Evolutionary conservation across 495 filamentous ascomycete genomes (phyloP).

Genomic region (Tuber aestivum): DNA sequence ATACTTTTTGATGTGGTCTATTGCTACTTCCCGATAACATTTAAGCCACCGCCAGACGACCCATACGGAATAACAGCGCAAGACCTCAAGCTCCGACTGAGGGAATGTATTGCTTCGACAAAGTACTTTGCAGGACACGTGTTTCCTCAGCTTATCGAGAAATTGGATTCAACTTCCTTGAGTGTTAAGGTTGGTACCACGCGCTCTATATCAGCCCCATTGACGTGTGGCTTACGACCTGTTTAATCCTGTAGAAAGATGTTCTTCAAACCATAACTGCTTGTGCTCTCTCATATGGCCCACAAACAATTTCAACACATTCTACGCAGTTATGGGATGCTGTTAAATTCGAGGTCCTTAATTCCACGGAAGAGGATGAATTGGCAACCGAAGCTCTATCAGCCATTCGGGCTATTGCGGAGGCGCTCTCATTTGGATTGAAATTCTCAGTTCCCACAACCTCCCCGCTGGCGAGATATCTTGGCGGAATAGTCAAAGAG

Average conservation of each 20-base stretch:
- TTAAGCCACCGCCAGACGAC: slow-evolving; percentile 67
- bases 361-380: slow-evolving; percentile 62
- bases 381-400: slow-evolving; percentile 58
- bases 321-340: slow-evolving; percentile 67
- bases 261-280: slow-evolving; percentile 61
- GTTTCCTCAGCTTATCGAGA: slow-evolving; percentile 65
- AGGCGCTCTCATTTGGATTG: slow-evolving; percentile 53
- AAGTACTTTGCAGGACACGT: slow-evolving; percentile 62
- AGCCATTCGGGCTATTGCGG: slow-evolving; percentile 53
- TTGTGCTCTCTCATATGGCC: slow-evolving; percentile 57
- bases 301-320: slow-evolving; percentile 59
- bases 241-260: slow-evolving; percentile 54
- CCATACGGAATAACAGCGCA: slow-evolving; percentile 70
- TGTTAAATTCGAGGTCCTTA: slow-evolving; percentile 70
- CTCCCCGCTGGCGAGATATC: slow-evolving; percentile 55
- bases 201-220: not conserved
- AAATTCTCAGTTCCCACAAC: slow-evolving; percentile 47
- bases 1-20: slow-evolving; percentile 66
- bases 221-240: not conserved
- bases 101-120: slow-evolving; percentile 65
- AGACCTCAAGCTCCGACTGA: slow-evolving; percentile 63
- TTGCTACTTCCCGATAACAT: slow-evolving; percentile 75
- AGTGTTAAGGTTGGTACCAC: slow-evolving; percentile 57
- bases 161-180: slow-evolving; percentile 67
- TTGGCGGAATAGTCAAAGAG: slow-evolving; percentile 61